Evolutionary conservation across 2,329 filamentous ascomycete species (phyloP).

Genomic region (Xylaria sp.): DNA sequence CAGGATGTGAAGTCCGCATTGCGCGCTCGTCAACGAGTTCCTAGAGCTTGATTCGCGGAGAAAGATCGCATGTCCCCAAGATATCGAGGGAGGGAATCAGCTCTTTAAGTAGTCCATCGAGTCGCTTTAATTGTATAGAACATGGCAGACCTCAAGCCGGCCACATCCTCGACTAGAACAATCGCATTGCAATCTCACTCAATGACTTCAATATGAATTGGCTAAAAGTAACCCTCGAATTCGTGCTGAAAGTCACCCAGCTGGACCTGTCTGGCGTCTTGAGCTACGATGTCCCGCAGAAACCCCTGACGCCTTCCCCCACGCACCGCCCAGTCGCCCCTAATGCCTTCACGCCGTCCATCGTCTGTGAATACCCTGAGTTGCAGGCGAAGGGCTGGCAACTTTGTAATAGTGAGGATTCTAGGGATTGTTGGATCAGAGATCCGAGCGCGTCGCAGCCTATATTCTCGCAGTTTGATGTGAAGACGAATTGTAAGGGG

Average conservation of each 20-base stretch:
- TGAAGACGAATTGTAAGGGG: slow-evolving; percentile 19
- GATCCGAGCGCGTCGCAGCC: slow-evolving; percentile 15
- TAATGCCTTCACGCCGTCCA: slow-evolving; percentile 6
- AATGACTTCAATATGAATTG: slow-evolving; percentile 9
- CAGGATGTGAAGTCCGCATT: no score
- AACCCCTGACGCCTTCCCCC: slow-evolving; percentile 10
- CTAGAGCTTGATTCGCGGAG: no score
- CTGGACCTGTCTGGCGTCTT: slow-evolving; percentile 6
- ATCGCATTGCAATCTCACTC: no score
- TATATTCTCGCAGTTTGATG: slow-evolving; percentile 16
- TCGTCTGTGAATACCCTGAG: slow-evolving; percentile 18
- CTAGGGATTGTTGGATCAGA: slow-evolving; percentile 21
- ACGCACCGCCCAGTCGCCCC: neutral
- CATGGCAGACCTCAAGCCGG: no score
- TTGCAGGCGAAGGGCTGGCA: slow-evolving; percentile 19
- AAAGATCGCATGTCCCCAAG: no score
- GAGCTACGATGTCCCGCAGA: slow-evolving; percentile 8
- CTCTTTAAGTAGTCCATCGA: no score
- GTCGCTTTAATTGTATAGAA: no score
- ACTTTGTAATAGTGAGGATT: slow-evolving; percentile 18
- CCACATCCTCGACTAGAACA: no score
- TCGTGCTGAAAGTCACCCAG: slow-evolving; percentile 14
- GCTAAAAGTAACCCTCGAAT: slow-evolving; percentile 17
- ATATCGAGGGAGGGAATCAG: no score
- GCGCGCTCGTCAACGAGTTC: no score